Conservation (phyloP, 306 rosid genomes). For the Fagus sylvatica region DNA sequence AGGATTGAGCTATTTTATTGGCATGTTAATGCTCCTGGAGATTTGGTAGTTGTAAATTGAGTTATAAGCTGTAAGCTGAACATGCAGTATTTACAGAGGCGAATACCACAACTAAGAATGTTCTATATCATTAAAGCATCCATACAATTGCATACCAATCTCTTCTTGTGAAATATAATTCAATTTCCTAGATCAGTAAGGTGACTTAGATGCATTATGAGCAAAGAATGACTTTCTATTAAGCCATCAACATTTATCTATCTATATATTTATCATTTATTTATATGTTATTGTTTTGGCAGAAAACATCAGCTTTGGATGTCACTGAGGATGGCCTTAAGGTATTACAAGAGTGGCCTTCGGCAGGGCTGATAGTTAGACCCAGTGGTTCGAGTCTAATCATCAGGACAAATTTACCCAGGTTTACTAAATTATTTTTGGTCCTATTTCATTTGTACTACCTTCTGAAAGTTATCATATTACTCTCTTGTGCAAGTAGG, state of each 20-base stretch:
- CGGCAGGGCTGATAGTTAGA: slow-evolving; percentile 18
- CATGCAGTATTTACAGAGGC: not conserved
- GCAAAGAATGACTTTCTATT: too few species aligned
- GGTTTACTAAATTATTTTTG: not conserved
- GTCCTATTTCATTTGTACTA: not conserved
- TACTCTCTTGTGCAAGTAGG: slow-evolving; percentile 42
- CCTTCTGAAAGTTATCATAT: slow-evolving; percentile 23
- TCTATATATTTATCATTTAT: not conserved
- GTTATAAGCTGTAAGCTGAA: not conserved
- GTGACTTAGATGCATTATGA: too few species aligned
- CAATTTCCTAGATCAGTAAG: too few species aligned
- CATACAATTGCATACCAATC: not conserved
- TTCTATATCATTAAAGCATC: not conserved
- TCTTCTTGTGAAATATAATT: too few species aligned
- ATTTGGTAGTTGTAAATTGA: not conserved
- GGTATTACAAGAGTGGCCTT: slow-evolving; percentile 50
- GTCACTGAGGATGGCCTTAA: slow-evolving; percentile 70
- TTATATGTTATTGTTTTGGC: slow-evolving; percentile 30
- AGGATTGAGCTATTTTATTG: not conserved
- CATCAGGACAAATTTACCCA: not conserved
- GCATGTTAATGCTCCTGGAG: not conserved
- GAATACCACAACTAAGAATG: not conserved
- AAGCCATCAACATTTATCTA: too few species aligned
- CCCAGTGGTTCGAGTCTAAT: not conserved
- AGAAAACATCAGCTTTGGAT: slow-evolving; percentile 79